Evolutionary conservation across 805 yeast species (phyloP).

Genomic region (Suhomyces sp.): DNA sequence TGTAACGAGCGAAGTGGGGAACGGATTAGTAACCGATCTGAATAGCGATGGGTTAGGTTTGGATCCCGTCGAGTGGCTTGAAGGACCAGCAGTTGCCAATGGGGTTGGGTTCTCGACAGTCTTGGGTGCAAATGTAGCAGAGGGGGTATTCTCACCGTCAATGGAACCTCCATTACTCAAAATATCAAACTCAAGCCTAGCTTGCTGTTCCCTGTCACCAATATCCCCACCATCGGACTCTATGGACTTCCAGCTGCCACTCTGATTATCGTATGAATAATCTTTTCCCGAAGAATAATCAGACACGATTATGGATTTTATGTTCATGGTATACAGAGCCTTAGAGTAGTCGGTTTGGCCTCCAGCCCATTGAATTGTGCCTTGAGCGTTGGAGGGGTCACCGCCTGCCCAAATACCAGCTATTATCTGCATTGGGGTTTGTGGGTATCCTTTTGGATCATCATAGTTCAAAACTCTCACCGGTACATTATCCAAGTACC

Average conservation of each 20-base stretch:
- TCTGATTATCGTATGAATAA: conserved; percentile 35
- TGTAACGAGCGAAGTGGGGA: background rate
- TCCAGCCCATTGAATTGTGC: conserved; percentile 83
- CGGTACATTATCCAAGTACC: conserved; percentile 69
- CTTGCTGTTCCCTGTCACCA: conserved; percentile 16
- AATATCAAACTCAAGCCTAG: conserved; percentile 5
- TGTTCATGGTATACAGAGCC: conserved; percentile 68
- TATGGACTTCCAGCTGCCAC: conserved; percentile 40
- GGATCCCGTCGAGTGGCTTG: background rate
- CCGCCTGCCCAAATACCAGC: conserved; percentile 85
- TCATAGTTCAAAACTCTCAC: conserved; percentile 61
- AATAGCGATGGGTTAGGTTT: background rate
- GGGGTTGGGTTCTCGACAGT: conserved; percentile 2
- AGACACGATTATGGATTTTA: conserved; percentile 57
- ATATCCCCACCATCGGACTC: conserved; percentile 35
- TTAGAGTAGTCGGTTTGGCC: conserved; percentile 62
- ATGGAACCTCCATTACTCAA: conserved; percentile 7
- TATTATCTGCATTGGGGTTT: conserved; percentile 76
- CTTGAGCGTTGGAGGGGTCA: conserved; percentile 58
- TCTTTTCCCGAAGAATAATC: conserved; percentile 64
- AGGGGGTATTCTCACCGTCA: background rate
- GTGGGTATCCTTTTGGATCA: conserved; percentile 74
- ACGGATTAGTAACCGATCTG: background rate
- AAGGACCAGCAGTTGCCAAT: conserved; percentile 9
- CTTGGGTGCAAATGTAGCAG: background rate